Percentiles rank a stretch among this genome's conserved stretches.
Evolutionary conservation across 2,329 filamentous ascomycete species (phyloP).

Genomic region (Cylindrodendrum hubeiense): DNA sequence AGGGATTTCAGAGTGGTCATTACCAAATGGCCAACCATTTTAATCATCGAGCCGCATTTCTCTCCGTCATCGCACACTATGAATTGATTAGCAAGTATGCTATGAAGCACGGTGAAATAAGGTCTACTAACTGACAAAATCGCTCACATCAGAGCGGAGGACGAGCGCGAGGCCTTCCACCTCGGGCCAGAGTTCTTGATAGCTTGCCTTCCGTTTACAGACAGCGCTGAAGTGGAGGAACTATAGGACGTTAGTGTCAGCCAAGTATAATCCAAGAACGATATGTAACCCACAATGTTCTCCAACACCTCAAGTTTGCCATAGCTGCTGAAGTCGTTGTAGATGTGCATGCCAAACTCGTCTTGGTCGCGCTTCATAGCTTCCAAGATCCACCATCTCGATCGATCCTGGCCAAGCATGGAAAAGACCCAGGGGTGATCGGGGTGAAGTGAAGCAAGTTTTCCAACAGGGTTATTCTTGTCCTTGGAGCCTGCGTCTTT

Average conservation of each 20-base stretch:
- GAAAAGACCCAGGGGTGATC: constrained; percentile 33
- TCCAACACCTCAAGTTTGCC: constrained; percentile 57
- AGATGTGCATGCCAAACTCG: constrained; percentile 56
- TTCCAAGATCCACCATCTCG: constrained; percentile 37
- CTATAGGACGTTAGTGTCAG: not conserved
- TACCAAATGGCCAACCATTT: constrained; percentile 31
- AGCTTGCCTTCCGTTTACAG: constrained; percentile 25
- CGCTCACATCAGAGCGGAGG: constrained; percentile 11
- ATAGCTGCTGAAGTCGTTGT: constrained; percentile 56
- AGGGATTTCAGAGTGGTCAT: constrained; percentile 29
- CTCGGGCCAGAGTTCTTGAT: constrained; percentile 40
- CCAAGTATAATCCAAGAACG: rapidly evolving
- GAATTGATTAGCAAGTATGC: not conserved
- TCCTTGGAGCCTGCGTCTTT: not conserved
- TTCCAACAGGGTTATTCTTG: constrained; percentile 11
- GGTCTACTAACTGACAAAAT: constrained; percentile 22
- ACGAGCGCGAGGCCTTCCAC: constrained; percentile 36
- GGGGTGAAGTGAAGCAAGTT: constrained; percentile 38
- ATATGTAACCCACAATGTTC: constrained; percentile 46
- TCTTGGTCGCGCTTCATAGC: constrained; percentile 48
- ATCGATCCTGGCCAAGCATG: constrained; percentile 28
- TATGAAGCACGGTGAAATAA: rapidly evolving
- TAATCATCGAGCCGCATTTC: constrained; percentile 1
- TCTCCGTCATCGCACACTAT: constrained; percentile 25
- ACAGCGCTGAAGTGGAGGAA: constrained; percentile 50